Base-by-base conservation (phyloP, 2,329 filamentous ascomycete species). In the Didymella pinodella region DNA sequence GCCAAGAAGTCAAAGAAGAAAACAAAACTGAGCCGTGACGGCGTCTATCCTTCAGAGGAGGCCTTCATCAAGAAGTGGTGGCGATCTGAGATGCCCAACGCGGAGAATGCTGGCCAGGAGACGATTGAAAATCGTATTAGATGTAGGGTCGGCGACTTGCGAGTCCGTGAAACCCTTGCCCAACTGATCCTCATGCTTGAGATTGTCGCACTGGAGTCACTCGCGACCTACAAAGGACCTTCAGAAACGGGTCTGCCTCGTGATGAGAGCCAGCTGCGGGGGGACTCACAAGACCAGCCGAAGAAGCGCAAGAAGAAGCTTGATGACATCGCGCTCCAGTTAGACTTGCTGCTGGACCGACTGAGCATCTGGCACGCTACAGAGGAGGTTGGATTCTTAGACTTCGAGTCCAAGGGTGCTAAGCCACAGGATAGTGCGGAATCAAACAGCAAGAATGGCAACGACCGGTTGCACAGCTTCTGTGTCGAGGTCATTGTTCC, bases 341-440 rank as follows among this genome's bases (percentile, higher is more conserved):
- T 93, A 4, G 91, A 94, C 69, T 81, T 92, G 0, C 85, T 93
- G 50, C 85, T 91, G 7, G 91, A 95, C 74, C 87, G 90, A 46
- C 80, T 95, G 25, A 92, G 89, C 68, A 95, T 95, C 59, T 94
- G 91, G 91, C 90, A 93, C 71, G 92, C 90, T 3, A 88, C 91
- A 7, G 86, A 88, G 34, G 79, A 86, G 22, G 85, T 90, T 63
- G 84, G 74, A 6, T 72, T 75, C 10, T 28, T 77, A 2, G 70
- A 75, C 34, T 76, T 76, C 44, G 73, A 76, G 36, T 51, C 65
- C 12, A 72, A 70, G 48, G 54, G 65, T 28, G 61, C 67, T 7
- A 67, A 70, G 16, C 65, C 68, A 52, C 63, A 63, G 11, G 62
- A 69, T 54, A 53, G 68, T 57, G 38, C 65, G 20, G 68, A 74